A percentile compares a stretch with the other conserved stretches of the same genome.
Evolutionary conservation across 805 yeast species (phyloP).

Genomic region (Ascoidea tarda): DNA sequence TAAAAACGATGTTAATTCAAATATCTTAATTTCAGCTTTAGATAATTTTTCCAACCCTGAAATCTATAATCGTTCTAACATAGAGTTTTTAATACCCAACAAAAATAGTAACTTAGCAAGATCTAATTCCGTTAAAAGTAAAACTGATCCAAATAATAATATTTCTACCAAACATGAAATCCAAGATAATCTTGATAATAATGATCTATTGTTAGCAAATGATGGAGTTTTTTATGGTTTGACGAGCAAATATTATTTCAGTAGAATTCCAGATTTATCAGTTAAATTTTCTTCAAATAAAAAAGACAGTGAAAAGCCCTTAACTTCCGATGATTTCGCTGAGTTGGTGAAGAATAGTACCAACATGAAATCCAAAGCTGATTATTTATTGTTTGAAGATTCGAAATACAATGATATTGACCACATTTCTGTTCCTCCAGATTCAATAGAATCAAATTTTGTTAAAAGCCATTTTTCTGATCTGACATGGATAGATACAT

Average conservation of each 20-base stretch:
- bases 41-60: slow-evolving; percentile 32
- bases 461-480: slow-evolving; percentile 17
- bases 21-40: slow-evolving; percentile 23
- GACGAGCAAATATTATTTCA: slow-evolving; percentile 28
- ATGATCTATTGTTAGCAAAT: slow-evolving; percentile 12
- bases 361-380: background rate
- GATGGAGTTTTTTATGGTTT: slow-evolving; percentile 37
- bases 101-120: background rate
- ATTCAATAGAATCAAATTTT: slow-evolving; percentile 18
- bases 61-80: slow-evolving; percentile 1
- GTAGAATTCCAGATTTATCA: slow-evolving; percentile 22
- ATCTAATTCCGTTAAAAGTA: background rate
- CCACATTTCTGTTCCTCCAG: slow-evolving; percentile 9
- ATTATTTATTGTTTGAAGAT: background rate
- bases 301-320: background rate
- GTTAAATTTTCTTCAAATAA: slow-evolving; percentile 14
- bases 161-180: background rate
- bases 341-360: background rate
- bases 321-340: background rate
- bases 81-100: too few relatives aligned
- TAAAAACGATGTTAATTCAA: slow-evolving; percentile 24
- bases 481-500: slow-evolving; percentile 10
- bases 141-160: background rate
- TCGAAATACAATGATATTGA: slow-evolving; percentile 9
- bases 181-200: slow-evolving; percentile 7